Evolutionary conservation across 2,329 filamentous ascomycete genomes (phyloP), one percentile per base, ranked within the genome.

Genomic region (Mycosphaerella sp.): DNA sequence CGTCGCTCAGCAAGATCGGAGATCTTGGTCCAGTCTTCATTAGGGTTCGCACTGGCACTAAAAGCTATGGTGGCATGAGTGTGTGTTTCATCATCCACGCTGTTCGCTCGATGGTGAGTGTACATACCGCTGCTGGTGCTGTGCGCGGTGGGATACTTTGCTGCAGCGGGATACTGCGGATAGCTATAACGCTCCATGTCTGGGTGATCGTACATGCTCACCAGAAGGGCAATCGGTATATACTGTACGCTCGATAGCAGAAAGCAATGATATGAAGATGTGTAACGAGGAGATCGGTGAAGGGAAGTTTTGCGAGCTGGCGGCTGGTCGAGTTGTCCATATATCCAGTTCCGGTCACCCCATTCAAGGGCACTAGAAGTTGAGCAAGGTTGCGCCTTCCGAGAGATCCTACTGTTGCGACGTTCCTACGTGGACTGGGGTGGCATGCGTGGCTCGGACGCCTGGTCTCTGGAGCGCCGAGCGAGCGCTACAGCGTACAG

Each of bases 11-110:
- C 92, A 56, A 97, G 84, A 73, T 97, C 92, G 54, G 92, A 95
- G 71, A 97, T 95, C 82, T 96, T 95, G 69, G 92, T 96, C 92
- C 92, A 97, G 76, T 97, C 92, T 76, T 97, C 92, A 69, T 96
- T 91, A 52, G 92, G 88, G 72, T 95, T 95, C 65, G 91, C 92
- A 60, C 89, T 95, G 66, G 86, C 87, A 74, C 89, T 95, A 78
- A 95, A 95, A 64, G 92, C 48, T 51, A 9, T 17, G 11, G 21
- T 12, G 8, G 14, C 14, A 29, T 51, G 31, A 51, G 48, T 10
- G 17, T 23, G 44, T 9, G 42, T 5, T 36, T 6, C 11, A 34
- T 42, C 21, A 21, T 44, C 14, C 5, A 12, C 11, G 39, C 5
- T 21, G 26, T 36, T 3, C 5, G 7, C 14, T 6, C 11, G 29